Percentiles rank a stretch among this genome's conserved stretches.
Evolutionary conservation across 768 basidiomycete genomes (phyloP).

Genomic region (Kwoniella mangroviensis): DNA sequence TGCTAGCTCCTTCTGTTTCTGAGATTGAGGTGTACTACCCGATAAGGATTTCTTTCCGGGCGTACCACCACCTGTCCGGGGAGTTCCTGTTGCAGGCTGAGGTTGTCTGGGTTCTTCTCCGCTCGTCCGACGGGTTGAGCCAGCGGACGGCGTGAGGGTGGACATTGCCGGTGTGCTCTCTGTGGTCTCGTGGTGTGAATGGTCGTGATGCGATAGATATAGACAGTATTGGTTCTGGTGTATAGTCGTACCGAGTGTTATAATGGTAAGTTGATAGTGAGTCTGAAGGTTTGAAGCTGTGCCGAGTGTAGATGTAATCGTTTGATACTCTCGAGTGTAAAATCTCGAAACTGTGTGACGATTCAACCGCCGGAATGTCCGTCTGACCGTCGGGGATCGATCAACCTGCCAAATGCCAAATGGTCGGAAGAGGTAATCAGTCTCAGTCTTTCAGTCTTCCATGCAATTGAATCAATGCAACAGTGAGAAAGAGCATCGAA

Average conservation of each 20-base stretch:
- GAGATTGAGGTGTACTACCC: conserved; percentile 7
- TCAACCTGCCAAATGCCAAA: too few relatives aligned
- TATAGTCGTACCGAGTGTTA: too few relatives aligned
- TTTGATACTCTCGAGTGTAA: background rate
- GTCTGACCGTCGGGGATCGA: background rate
- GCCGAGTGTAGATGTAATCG: background rate
- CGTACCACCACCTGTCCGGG: background rate
- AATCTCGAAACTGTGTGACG: background rate
- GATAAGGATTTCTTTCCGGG: background rate
- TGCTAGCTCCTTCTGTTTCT: conserved; percentile 61
- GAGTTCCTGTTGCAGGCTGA: background rate
- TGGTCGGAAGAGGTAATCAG: too few relatives aligned
- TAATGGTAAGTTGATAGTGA: background rate
- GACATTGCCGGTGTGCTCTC: too few relatives aligned
- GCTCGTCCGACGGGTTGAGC: conserved; percentile 3
- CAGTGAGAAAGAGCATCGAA: too few relatives aligned
- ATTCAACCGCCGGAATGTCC: conserved; percentile 6
- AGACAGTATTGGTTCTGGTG: too few relatives aligned
- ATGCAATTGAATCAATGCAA: too few relatives aligned
- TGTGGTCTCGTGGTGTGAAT: too few relatives aligned
- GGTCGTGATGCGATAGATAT: too few relatives aligned
- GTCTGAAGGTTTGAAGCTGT: background rate
- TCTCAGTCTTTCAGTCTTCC: too few relatives aligned
- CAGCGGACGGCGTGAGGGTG: background rate
- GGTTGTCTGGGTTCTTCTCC: conserved; percentile 9